Evolutionary conservation across 1,139 yeast species (phyloP), one percentile per base, ranked within the genome.

Genomic region (Blastobotrys indianensis): DNA sequence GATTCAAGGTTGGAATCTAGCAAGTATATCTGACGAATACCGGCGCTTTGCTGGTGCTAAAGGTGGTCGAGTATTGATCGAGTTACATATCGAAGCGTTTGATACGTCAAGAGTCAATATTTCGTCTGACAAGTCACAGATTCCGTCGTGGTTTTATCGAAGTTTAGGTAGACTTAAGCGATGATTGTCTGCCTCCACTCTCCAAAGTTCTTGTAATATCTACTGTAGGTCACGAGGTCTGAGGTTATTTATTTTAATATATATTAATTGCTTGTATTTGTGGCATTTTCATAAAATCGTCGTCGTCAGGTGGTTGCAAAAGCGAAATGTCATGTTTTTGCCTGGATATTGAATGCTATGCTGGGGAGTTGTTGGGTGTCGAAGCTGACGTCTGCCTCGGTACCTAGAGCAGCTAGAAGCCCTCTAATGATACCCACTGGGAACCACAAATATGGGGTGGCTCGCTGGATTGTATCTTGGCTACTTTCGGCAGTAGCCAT

Each of bases 1-100:
- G 51, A 68, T 92, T 28, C 96, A 90, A 70, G 92, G 94, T 16
- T 92, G 98, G 98, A 92, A 92, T 60, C 70, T 90, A 60, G 96
- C 97, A 10, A 76, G 94, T 65, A 94, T 90, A 2, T 80, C 90
- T 49, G 98, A 92, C 61, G 98, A 92, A 62, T 92, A 92, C 63
- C 72, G 97, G 56, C 68, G 98, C 52, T 92, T 90, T 62, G 85
- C 97, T 0, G 97, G 97, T 0, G 79, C 90, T 10, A 73, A 92
- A 55, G 96, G 97, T 12, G 97, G 96, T 2, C 72, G 97, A 51
- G 87, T 88, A 39, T 72, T 87, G 58, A 96, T 92, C 37, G 98
- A 92, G 62, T 73, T 92, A 58, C 75, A 87, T 54, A 87, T 92
- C 46, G 98, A 92, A 61, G 85, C 85, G 39, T 85, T 84, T 63